A percentile compares a stretch with the other conserved stretches of the same genome.
Conservation (phyloP, 176 grass and related monocot genomes). For the Lolium perenne region DNA sequence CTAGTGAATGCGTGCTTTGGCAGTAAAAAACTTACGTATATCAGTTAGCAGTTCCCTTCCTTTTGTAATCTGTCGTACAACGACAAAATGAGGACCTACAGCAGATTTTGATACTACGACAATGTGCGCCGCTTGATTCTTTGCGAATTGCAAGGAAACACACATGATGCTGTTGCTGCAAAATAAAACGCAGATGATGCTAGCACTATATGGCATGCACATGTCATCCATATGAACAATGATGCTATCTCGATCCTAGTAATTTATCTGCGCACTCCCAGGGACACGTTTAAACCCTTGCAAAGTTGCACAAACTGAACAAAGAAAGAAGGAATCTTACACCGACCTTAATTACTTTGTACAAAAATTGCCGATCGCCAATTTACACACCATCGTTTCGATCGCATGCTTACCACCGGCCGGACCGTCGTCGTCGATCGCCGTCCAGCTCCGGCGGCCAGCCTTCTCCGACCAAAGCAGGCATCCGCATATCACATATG, state of each 20-base stretch:
- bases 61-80: no score
- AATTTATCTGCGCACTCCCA: not conserved
- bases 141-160: no score
- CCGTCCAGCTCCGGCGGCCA: conserved; percentile 19
- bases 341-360: conserved; percentile 13
- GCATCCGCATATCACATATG: not conserved
- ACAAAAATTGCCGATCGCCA: conserved; percentile 29
- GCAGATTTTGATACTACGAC: no score
- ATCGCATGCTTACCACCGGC: not conserved
- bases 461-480: not conserved
- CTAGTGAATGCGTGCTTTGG: no score
- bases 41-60: no score
- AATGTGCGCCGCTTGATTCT: no score
- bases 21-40: no score
- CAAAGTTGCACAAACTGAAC: not conserved
- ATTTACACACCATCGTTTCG: not conserved
- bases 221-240: not conserved
- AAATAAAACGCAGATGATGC: not conserved
- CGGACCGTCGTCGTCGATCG: not conserved
- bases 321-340: not conserved
- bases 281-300: not conserved
- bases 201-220: not conserved
- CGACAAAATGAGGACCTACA: no score
- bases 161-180: not conserved
- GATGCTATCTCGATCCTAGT: not conserved